These are phyloP conservation scores for Fraxinus baroniana DNA, from an alignment of 305 asterid species.

Conservation along the genomic window DNA sequence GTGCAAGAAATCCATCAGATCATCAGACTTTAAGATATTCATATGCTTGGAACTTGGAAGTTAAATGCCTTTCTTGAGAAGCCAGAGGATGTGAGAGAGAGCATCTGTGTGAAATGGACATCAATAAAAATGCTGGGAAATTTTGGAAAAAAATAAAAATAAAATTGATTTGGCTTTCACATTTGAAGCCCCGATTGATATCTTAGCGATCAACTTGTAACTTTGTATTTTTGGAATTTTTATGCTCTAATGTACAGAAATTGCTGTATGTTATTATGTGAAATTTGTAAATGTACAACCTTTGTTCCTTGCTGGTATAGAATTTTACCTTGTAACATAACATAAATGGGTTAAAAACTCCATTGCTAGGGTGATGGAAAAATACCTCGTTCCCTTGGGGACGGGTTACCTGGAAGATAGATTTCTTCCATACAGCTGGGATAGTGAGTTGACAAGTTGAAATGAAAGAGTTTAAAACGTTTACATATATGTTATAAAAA, in stretches of 20 bases:
- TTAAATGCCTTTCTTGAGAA: neutral
- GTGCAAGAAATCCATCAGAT: neutral
- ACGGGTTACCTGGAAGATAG: neutral
- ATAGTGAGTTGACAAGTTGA: neutral
- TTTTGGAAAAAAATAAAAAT: neutral
- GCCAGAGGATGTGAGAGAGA: neutral
- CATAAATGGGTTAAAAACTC: neutral
- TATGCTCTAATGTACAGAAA: slow-evolving; percentile 12
- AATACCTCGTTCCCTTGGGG: neutral
- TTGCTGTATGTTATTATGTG: neutral
- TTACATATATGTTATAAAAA: too few species aligned
- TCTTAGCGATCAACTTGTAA: neutral
- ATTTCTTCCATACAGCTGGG: neutral
- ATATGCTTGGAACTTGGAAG: neutral
- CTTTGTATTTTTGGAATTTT: neutral
- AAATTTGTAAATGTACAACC: neutral
- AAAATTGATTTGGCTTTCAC: neutral
- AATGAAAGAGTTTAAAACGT: neutral
- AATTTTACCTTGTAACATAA: neutral
- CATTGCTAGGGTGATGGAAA: neutral
- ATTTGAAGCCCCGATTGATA: neutral
- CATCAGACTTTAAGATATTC: neutral
- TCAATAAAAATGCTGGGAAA: neutral
- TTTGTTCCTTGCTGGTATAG: neutral
- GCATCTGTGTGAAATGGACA: neutral